phyloP scores from a whole-genome alignment of 2,329 filamentous ascomycete species.

The Trichoderma sp. region DNA sequence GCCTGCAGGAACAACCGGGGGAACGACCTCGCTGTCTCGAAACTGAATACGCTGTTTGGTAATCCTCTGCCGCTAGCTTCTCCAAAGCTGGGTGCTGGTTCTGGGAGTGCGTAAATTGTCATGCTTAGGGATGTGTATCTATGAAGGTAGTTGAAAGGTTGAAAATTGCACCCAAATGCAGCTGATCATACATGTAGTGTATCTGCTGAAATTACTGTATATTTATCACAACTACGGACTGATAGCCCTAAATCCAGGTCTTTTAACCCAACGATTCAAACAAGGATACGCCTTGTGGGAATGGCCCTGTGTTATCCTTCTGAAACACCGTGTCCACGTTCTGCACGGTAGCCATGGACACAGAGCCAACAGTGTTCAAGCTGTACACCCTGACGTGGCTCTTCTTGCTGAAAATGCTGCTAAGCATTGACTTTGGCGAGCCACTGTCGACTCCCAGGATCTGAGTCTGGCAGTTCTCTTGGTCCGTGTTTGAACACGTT shows the following conservation, averaged over 20 bases:
- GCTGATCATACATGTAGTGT: too few species aligned
- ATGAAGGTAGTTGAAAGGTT: not conserved
- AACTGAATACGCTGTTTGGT: not conserved
- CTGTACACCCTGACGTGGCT: constrained; percentile 22
- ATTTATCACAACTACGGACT: not conserved
- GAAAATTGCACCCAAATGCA: not conserved
- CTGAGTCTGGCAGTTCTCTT: constrained; percentile 24
- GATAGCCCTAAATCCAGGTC: not conserved
- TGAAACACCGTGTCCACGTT: not conserved
- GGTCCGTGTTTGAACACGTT: constrained; percentile 23
- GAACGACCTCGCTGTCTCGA: not conserved
- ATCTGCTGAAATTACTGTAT: not conserved
- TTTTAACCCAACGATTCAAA: not conserved
- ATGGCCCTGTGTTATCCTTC: not conserved
- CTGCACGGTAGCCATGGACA: not conserved
- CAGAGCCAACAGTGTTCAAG: constrained; percentile 16
- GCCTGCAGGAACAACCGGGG: too few species aligned
- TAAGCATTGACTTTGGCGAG: not conserved
- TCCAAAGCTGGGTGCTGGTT: not conserved
- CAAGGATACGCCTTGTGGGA: not conserved
- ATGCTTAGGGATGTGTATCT: not conserved
- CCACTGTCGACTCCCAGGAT: constrained; percentile 11
- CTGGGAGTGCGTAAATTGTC: not conserved
- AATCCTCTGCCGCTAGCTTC: not conserved
- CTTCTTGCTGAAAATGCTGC: not conserved